Evolutionary conservation across 495 filamentous ascomycete genomes (phyloP), one percentile per base, ranked within the genome.

Genomic region (Penicillium tannophilum): DNA sequence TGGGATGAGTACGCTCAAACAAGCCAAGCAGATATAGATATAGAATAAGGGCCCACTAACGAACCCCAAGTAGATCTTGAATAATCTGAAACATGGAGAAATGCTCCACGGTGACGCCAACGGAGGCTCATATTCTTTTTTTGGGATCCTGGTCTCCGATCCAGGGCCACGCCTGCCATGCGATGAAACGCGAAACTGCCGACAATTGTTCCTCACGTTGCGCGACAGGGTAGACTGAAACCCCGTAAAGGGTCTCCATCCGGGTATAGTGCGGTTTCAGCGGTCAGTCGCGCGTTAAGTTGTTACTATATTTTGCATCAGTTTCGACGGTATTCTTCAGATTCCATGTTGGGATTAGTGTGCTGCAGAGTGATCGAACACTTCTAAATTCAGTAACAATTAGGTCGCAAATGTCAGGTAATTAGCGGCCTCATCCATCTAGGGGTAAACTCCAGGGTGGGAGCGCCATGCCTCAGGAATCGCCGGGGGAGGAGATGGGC

Each of bases 221-320:
- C 62, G 63, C 69, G 59, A 67, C 56, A 68, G 59, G 63, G 60
- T 59, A 66, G 31, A 33, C 52, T 64, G 65, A 71, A 66, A 69
- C 63, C 48, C 53, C 44, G 49, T 52, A 33, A 42, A 43, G 50
- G 60, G 16, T 6, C 26, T 59, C 52, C 14, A 24, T 60, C 55
- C 23, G 56, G 62, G 65, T 28, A 66, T 68, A 68, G 63, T 68
- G 68, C 54, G 10, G 74, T 76, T 78, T 78, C 74, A 76, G 58
- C 60, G 63, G 60, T 68, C 66, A 71, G 68, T 75, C 72, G 74
- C 74, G 75, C 75, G 75, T 75, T 62, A 76, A 72, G 56, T 47
- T 72, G 75, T 74, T 78, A 63, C 75, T 78, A 75, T 73, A 76
- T 69, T 76, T 76, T 70, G 74, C 73, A 72, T 68, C 65, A 60